Evolutionary conservation across 257 asterid species (phyloP).

Genomic region (Fraxinus excelsior): DNA sequence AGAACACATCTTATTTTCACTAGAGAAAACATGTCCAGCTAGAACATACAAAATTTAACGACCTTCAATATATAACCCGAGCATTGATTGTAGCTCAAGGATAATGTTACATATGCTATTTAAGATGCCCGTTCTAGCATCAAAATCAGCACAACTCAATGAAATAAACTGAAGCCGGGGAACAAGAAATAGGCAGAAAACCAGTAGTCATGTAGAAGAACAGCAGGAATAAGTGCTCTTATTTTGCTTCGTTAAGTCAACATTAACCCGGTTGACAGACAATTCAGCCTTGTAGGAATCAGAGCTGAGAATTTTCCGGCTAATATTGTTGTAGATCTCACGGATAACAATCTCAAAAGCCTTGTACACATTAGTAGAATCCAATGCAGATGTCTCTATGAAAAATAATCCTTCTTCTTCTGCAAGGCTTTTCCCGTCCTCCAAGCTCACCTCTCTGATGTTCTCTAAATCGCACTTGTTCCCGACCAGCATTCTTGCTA

Average conservation of each 20-base stretch:
- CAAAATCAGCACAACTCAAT: background rate
- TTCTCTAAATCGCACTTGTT: conserved; percentile 77
- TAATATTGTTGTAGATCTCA: conserved; percentile 62
- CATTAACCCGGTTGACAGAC: conserved; percentile 59
- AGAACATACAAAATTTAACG: background rate
- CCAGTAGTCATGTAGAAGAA: conserved; percentile 44
- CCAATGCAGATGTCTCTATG: conserved; percentile 77
- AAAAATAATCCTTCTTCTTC: conserved; percentile 75
- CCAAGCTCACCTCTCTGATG: conserved; percentile 67
- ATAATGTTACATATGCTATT: background rate
- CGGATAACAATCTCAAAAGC: conserved; percentile 73
- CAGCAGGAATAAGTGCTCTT: conserved; percentile 51
- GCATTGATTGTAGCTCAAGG: background rate
- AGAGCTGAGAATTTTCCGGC: conserved; percentile 65
- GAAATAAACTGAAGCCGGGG: conserved; percentile 23
- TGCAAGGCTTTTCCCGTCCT: conserved; percentile 64
- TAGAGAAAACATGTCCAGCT: no score
- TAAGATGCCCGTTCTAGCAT: background rate
- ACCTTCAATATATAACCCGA: background rate
- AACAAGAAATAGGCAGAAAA: background rate
- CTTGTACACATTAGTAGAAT: conserved; percentile 63
- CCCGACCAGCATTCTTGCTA: conserved; percentile 71
- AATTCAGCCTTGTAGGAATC: conserved; percentile 71
- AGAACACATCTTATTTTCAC: no score
- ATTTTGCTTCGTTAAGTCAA: conserved; percentile 59